Percentiles rank a stretch among this genome's conserved stretches.
These are phyloP conservation scores for Neopestalotiopsis rosae DNA, from an alignment of 2,329 filamentous ascomycete genomes.

Conservation along the genomic window DNA sequence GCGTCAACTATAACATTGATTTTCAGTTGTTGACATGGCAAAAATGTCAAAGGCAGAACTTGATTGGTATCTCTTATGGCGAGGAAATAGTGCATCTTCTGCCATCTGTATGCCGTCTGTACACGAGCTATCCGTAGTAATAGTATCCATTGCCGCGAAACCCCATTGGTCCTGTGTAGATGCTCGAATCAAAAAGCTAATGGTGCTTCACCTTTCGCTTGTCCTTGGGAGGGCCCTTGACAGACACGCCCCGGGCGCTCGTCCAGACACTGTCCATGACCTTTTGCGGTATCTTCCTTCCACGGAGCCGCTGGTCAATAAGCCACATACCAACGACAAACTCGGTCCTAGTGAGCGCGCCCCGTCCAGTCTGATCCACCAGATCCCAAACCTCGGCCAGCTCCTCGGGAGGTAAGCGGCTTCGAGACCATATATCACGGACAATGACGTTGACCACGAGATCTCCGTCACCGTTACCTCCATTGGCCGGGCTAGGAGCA, in stretches of 20 bases:
- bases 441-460: slow-evolving; percentile 72
- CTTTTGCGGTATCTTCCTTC: slow-evolving; percentile 74
- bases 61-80: not conserved
- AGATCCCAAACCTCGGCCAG: slow-evolving; percentile 80
- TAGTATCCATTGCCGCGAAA: not conserved
- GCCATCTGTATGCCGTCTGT: not conserved
- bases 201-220: slow-evolving; percentile 17
- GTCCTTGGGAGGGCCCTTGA: slow-evolving; percentile 29
- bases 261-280: slow-evolving; percentile 79
- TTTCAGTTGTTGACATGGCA: too few species aligned
- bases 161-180: not conserved
- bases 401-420: slow-evolving; percentile 69
- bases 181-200: slow-evolving; percentile 11
- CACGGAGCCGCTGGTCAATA: slow-evolving; percentile 80
- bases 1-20: too few species aligned
- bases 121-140: not conserved
- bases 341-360: slow-evolving; percentile 68
- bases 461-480: slow-evolving; percentile 34
- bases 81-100: not conserved
- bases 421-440: slow-evolving; percentile 77
- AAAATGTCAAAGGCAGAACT: too few species aligned
- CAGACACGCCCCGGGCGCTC: slow-evolving; percentile 60
- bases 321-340: slow-evolving; percentile 87
- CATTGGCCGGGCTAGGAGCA: not conserved
- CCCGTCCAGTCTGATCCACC: slow-evolving; percentile 63